phyloP scores from a whole-genome alignment of 1,284 basidiomycete species.

The Ustilago crameri region DNA sequence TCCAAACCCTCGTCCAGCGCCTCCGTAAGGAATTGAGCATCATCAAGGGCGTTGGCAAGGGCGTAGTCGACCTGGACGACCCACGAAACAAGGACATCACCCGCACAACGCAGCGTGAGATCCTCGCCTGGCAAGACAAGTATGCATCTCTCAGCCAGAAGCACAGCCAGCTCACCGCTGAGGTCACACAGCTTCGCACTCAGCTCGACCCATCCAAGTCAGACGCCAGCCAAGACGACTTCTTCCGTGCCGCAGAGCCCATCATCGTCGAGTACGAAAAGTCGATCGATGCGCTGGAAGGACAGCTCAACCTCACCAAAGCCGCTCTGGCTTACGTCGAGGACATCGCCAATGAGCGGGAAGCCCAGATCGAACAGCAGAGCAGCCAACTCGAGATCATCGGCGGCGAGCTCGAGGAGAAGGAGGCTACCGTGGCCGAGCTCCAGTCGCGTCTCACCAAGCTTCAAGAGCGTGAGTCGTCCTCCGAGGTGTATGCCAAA shows the following conservation, averaged over 20 bases:
- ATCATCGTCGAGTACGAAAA: constrained; percentile 97
- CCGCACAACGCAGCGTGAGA: constrained; percentile 72
- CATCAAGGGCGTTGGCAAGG: constrained; percentile 75
- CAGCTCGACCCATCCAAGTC: constrained; percentile 61
- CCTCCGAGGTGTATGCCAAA: constrained; percentile 90
- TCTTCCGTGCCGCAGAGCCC: constrained; percentile 95
- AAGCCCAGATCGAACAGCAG: constrained; percentile 76
- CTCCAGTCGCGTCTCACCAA: constrained; percentile 82
- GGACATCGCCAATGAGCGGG: constrained; percentile 89
- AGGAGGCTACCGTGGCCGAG: constrained; percentile 83
- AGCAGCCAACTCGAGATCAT: constrained; percentile 69
- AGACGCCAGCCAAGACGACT: constrained; percentile 75
- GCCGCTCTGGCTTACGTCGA: constrained; percentile 89
- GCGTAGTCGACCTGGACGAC: constrained; percentile 36
- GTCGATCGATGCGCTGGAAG: constrained; percentile 93
- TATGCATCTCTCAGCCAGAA: constrained; percentile 85
- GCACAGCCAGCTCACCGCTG: constrained; percentile 85
- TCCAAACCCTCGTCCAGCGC: constrained; percentile 73
- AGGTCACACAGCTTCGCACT: constrained; percentile 74
- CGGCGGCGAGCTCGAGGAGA: constrained; percentile 79
- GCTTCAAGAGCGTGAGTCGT: constrained; percentile 85
- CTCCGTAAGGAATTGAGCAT: constrained; percentile 85
- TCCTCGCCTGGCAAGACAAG: constrained; percentile 80
- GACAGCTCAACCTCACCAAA: constrained; percentile 87
- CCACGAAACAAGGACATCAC: constrained; percentile 35